Percentiles rank a stretch among this genome's conserved stretches.
These are phyloP conservation scores for Hericium rajendrae DNA, from an alignment of 768 basidiomycete genomes.

Conservation along the genomic window DNA sequence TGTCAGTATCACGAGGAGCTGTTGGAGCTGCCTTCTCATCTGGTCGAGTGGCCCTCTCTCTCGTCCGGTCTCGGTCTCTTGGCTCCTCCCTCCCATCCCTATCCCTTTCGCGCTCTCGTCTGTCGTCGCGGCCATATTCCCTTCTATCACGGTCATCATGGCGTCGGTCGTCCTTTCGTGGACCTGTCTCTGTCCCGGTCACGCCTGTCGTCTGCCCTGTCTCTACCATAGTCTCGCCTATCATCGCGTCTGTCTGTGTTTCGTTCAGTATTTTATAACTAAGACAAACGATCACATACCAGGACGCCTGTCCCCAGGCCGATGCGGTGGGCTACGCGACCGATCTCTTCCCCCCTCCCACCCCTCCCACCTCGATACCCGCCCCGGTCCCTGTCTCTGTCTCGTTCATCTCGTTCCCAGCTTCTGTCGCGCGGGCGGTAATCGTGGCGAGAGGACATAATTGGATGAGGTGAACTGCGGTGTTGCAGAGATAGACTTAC, in stretches of 20 bases:
- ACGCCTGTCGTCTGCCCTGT: conserved; percentile 8
- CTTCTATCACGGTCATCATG: conserved; percentile 44
- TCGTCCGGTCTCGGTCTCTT: conserved; percentile 32
- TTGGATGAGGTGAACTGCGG: background rate
- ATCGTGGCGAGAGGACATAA: conserved; percentile 26
- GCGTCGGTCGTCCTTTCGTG: conserved; percentile 35
- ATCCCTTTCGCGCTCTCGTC: conserved; percentile 16
- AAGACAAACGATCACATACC: conserved; percentile 4
- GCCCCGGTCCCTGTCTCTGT: conserved; percentile 8
- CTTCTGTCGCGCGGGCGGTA: conserved; percentile 22
- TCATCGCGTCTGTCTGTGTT: conserved; percentile 14
- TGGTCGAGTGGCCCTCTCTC: conserved; percentile 29
- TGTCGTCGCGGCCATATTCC: conserved; percentile 41
- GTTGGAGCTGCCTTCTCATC: conserved; percentile 23
- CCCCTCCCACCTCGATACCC: conserved; percentile 14
- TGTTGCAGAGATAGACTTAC: background rate
- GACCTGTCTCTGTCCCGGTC: conserved; percentile 14
- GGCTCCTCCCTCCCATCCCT: conserved; percentile 23
- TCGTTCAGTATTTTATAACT: conserved; percentile 12
- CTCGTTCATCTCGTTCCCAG: conserved; percentile 19
- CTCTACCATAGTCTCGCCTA: conserved; percentile 12
- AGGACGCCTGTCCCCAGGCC: conserved; percentile 9
- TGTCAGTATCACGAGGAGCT: conserved; percentile 3
- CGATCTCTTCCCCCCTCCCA: conserved; percentile 14
- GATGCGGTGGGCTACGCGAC: conserved; percentile 15